Evolutionary conservation across 1,139 yeast species (phyloP), one percentile per base, ranked within the genome.

Genomic region (Suhomyces bribrorum): DNA sequence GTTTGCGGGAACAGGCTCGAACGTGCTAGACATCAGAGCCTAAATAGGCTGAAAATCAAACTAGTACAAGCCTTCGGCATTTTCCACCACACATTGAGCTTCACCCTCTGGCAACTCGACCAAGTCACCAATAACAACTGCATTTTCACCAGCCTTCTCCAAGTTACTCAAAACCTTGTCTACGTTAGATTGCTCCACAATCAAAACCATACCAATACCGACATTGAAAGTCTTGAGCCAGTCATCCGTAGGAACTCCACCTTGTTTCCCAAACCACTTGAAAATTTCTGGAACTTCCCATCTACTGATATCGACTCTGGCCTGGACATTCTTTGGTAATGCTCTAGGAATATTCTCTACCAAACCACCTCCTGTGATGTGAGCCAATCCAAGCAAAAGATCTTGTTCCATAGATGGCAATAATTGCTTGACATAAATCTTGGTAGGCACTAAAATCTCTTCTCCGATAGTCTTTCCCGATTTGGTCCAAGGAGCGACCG

Each of bases 301-400:
- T 8, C 79, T 66, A 38, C 69, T 69, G 58, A 86, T 81, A 60
- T 92, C 96, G 37, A 94, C 79, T 50, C 71, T 73, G 13, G 97
- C 98, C 56, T 83, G 83, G 48, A 92, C 70, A 52, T 80, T 66
- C 46, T 79, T 69, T 46, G 98, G 98, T 47, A 94, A 73, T 18
- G 96, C 94, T 61, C 99, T 81, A 39, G 99, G 99, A 42, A 92
- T 82, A 63, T 94, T 94, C 64, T 94, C 99, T 26, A 92, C 84
- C 36, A 94, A 75, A 43, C 99, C 99, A 57, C 99, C 99, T 45
- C 99, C 99, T 16, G 99, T 94, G 54, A 94, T 92, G 61, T 94
- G 96, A 5, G 98, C 96, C 60, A 94, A 75, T 44, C 97, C 99
- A 42, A 88, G 74, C 40, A 92, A 62, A 45, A 85, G 69, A 32